Evolutionary conservation across 2,329 filamentous ascomycete species (phyloP).

Genomic region (Sporothrix sp.): DNA sequence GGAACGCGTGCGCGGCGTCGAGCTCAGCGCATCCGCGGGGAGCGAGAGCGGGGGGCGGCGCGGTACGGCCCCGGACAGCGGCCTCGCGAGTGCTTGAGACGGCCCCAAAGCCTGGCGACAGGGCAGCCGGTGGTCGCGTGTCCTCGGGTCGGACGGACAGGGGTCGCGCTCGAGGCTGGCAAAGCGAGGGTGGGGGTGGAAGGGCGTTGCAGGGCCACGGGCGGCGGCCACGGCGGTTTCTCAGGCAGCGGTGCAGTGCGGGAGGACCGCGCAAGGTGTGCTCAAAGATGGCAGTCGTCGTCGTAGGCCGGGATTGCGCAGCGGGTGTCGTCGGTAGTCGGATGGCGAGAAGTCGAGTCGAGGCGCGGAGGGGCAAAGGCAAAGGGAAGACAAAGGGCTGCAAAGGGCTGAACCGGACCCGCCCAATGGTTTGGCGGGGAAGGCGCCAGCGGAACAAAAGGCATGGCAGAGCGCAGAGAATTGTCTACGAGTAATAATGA

Average conservation of each 20-base stretch:
- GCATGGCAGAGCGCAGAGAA: not conserved
- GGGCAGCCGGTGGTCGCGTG: not conserved
- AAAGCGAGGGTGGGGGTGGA: not conserved
- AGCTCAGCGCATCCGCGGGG: too few relatives aligned
- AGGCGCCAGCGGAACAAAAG: not conserved
- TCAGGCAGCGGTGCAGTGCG: not conserved
- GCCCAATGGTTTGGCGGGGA: slow-evolving; percentile 12
- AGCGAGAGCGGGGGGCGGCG: not conserved
- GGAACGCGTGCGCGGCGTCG: too few relatives aligned
- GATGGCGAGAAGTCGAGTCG: not conserved
- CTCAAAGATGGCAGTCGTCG: not conserved
- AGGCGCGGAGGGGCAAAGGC: not conserved
- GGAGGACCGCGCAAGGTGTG: not conserved
- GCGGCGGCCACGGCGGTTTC: not conserved
- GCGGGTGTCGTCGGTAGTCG: not conserved
- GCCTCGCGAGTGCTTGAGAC: not conserved
- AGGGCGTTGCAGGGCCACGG: not conserved
- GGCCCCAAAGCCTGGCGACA: not conserved
- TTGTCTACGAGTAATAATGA: too few relatives aligned
- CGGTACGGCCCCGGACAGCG: not conserved
- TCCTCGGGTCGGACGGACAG: not conserved
- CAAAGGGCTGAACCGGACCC: not conserved
- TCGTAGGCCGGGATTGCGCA: not conserved
- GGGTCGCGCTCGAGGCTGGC: not conserved
- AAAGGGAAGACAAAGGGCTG: too few relatives aligned